These are phyloP conservation scores for Cucurbita pepo DNA, from an alignment of 306 rosid species.

Conservation along the genomic window DNA sequence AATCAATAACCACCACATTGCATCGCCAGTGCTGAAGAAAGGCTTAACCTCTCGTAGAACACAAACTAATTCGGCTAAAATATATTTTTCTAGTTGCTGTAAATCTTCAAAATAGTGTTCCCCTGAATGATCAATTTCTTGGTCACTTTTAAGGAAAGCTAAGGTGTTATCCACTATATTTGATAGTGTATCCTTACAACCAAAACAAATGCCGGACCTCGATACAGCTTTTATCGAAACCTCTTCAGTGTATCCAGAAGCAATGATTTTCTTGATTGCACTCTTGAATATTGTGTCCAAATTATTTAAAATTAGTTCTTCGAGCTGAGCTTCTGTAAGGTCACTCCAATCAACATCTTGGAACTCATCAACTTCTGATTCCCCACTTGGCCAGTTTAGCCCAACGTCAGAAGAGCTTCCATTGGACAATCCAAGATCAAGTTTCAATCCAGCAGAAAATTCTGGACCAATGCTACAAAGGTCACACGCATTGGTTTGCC, in stretches of 20 bases:
- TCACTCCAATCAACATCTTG: constrained; percentile 82
- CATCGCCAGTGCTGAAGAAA: constrained; percentile 79
- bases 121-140: constrained; percentile 60
- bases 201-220: constrained; percentile 75
- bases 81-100: constrained; percentile 68
- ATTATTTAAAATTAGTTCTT: constrained; percentile 58
- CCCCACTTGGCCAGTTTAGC: constrained; percentile 39
- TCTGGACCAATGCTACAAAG: constrained; percentile 34
- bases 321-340: constrained; percentile 61
- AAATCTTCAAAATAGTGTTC: constrained; percentile 68
- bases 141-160: constrained; percentile 56
- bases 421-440: constrained; percentile 63
- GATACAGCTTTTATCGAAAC: constrained; percentile 61
- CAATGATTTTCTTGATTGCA: constrained; percentile 54
- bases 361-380: constrained; percentile 41
- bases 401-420: constrained; percentile 29
- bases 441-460: constrained; percentile 60
- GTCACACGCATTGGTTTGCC: constrained; percentile 32
- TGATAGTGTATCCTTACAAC: constrained; percentile 64
- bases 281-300: constrained; percentile 57
- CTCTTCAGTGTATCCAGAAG: constrained; percentile 65
- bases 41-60: constrained; percentile 83
- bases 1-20: constrained; percentile 84
- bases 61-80: constrained; percentile 78
- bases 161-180: constrained; percentile 67